These are phyloP conservation scores for Mariannaea elegans DNA, from an alignment of 2,329 filamentous ascomycete species.

Conservation along the genomic window DNA sequence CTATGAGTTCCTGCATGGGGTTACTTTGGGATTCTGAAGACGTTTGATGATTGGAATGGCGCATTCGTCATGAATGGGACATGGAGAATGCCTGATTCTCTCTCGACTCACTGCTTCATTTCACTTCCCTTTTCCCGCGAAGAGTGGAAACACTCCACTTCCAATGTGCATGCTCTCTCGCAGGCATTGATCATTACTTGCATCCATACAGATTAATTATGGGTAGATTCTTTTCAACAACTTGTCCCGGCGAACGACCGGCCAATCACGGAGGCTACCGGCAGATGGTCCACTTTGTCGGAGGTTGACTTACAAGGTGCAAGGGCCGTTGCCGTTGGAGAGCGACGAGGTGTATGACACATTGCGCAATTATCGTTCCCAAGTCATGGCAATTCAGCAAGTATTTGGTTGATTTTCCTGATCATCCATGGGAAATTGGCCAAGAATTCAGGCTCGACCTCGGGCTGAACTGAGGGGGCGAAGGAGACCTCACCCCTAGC, in stretches of 20 bases:
- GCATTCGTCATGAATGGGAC: not conserved
- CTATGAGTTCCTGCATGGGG: slow-evolving; percentile 9
- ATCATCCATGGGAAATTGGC: too few species aligned
- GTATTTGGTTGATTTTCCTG: too few species aligned
- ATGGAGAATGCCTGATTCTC: not conserved
- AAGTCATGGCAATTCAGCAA: not conserved
- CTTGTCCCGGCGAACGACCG: slow-evolving; percentile 16
- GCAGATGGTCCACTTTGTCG: slow-evolving; percentile 26
- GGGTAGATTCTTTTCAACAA: slow-evolving; percentile 7
- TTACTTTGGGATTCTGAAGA: not conserved
- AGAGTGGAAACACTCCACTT: slow-evolving; percentile 9
- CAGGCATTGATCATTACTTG: too few species aligned
- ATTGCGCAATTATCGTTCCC: not conserved
- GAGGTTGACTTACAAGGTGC: slow-evolving; percentile 11
- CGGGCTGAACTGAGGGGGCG: too few species aligned
- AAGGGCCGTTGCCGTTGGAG: slow-evolving; percentile 27
- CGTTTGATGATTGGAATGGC: not conserved
- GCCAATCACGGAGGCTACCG: slow-evolving; percentile 39
- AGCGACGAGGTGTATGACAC: not conserved
- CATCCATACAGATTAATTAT: not conserved
- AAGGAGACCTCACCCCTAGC: too few species aligned
- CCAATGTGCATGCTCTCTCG: not conserved
- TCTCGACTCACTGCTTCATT: not conserved
- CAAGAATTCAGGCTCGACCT: too few species aligned
- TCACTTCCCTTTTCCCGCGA: not conserved